Conservation (phyloP, 176 grass and related monocot species). For the Bonia amplexicaulis region DNA sequence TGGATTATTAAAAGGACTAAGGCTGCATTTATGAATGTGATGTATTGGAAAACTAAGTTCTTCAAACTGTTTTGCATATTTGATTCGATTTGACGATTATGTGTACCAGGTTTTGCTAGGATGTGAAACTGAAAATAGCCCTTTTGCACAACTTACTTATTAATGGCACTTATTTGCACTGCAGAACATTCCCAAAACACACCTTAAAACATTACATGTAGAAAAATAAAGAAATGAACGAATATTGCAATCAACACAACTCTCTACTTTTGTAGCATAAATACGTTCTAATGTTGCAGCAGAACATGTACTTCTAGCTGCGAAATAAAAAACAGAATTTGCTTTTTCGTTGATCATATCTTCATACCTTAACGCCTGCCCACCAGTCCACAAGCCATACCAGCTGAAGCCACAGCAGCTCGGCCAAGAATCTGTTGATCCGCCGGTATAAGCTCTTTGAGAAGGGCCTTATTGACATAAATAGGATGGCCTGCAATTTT, state of each 20-base stretch:
- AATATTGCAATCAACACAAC: not conserved
- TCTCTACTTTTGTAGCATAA: not conserved
- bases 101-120: too few relatives aligned
- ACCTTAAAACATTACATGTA: too few relatives aligned
- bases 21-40: too few relatives aligned
- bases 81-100: too few relatives aligned
- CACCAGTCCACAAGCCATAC: constrained; percentile 99
- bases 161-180: too few relatives aligned
- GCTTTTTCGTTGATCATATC: not conserved
- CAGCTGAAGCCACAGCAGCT: constrained; percentile 88
- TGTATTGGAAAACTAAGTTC: too few relatives aligned
- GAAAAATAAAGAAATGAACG: not conserved
- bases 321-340: not conserved
- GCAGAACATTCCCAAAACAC: too few relatives aligned
- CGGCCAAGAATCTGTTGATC: constrained; percentile 65
- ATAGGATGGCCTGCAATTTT: constrained; percentile 48
- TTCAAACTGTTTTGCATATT: too few relatives aligned
- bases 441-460: constrained; percentile 63
- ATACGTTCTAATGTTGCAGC: not conserved
- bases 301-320: not conserved
- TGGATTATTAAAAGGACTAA: too few relatives aligned
- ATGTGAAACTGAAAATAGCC: too few relatives aligned
- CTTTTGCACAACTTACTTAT: too few relatives aligned
- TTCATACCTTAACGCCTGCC: constrained; percentile 82
- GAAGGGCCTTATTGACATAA: constrained; percentile 70